phyloP scores from a whole-genome alignment of 345 rosid species.

The Eucalyptus marginata region DNA sequence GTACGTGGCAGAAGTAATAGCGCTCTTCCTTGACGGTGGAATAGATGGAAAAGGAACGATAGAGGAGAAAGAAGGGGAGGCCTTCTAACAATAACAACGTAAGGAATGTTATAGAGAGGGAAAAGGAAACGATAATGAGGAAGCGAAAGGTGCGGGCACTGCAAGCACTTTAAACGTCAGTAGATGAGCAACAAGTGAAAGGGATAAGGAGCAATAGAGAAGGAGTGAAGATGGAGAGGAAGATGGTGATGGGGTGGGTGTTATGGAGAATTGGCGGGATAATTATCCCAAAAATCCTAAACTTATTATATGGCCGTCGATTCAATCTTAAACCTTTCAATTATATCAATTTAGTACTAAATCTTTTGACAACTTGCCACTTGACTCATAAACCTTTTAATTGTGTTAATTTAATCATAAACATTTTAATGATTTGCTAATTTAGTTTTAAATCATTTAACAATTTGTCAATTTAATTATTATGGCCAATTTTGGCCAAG shows the following conservation, averaged over 20 bases:
- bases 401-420: too few species aligned
- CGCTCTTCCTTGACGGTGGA: too few species aligned
- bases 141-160: background rate
- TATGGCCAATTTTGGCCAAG: accelerated
- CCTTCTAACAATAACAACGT: background rate
- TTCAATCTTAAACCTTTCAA: too few species aligned
- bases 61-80: background rate
- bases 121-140: background rate
- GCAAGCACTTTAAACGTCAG: accelerated
- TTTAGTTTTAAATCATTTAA: background rate
- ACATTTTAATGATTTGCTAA: background rate
- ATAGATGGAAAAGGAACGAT: too few species aligned
- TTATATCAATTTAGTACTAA: too few species aligned
- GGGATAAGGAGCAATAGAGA: background rate
- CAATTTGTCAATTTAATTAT: background rate
- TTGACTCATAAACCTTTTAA: background rate
- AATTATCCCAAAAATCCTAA: too few species aligned
- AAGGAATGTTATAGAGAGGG: background rate
- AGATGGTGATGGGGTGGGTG: background rate
- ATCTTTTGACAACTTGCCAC: background rate
- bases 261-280: accelerated
- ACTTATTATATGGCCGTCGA: accelerated
- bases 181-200: background rate
- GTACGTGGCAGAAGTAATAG: background rate
- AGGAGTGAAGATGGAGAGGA: background rate